Percentiles rank a stretch among this genome's conserved stretches.
Evolutionary conservation across 352 stramenopile genomes (phyloP).

Genomic region (Phytophthora pseudosyringae): DNA sequence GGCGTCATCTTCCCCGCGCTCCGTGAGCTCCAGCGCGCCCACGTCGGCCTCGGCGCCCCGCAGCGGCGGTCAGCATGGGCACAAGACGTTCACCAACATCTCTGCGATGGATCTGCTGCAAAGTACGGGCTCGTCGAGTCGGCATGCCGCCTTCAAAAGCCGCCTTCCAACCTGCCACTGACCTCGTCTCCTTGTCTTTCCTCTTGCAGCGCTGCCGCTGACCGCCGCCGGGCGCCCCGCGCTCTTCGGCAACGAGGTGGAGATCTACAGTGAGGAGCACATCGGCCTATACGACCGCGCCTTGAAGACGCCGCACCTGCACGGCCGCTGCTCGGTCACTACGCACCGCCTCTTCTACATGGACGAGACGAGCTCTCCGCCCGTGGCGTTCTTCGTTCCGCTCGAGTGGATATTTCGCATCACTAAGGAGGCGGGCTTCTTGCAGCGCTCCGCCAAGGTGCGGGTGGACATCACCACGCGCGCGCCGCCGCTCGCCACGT

Average conservation of each 20-base stretch:
- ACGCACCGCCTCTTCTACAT: conserved; percentile 89
- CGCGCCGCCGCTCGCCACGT: conserved; percentile 46
- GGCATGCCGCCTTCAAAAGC: not conserved
- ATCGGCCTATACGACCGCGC: conserved; percentile 86
- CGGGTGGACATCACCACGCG: conserved; percentile 68
- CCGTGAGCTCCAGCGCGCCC: conserved; percentile 23
- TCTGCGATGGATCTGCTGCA: conserved; percentile 75
- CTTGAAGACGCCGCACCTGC: conserved; percentile 74
- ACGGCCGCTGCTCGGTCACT: conserved; percentile 80
- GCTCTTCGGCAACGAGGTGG: conserved; percentile 83
- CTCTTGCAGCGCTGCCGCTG: conserved; percentile 61
- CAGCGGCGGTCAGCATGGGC: conserved; percentile 9
- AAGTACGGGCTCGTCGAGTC: conserved; percentile 41
- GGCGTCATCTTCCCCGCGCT: conserved; percentile 39
- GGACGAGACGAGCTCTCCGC: conserved; percentile 57
- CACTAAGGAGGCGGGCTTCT: conserved; percentile 84
- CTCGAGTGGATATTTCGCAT: conserved; percentile 75
- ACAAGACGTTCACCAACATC: conserved; percentile 28
- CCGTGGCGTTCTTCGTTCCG: conserved; percentile 71
- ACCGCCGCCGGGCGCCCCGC: conserved; percentile 72
- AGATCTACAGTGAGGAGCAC: conserved; percentile 88
- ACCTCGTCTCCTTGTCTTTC: conserved; percentile 12
- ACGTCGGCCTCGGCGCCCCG: conserved; percentile 13
- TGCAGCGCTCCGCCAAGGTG: conserved; percentile 86
- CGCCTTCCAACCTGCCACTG: not conserved